Evolutionary conservation across 1,284 basidiomycete genomes (phyloP).

Genomic region (Abortiporus biennis): DNA sequence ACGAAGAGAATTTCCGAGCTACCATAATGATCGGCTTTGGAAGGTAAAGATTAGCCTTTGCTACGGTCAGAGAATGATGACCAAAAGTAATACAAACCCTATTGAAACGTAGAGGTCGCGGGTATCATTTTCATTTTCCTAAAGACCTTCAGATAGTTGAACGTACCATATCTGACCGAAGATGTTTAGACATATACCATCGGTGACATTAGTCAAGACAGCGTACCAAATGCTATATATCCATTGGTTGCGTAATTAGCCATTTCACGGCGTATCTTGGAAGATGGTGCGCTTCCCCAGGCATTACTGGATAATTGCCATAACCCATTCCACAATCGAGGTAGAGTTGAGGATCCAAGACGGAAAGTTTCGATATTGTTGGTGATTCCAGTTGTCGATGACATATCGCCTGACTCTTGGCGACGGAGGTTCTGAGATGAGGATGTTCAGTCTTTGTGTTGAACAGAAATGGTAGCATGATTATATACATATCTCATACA

Average conservation of each 20-base stretch:
- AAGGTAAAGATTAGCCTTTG: not conserved
- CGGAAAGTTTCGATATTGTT: slow-evolving; percentile 42
- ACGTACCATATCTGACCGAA: slow-evolving; percentile 32
- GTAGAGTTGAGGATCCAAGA: slow-evolving; percentile 53
- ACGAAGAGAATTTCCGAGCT: slow-evolving; percentile 75
- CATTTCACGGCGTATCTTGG: slow-evolving; percentile 66
- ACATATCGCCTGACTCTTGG: slow-evolving; percentile 18
- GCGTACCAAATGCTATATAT: slow-evolving; percentile 68
- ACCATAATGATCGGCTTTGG: slow-evolving; percentile 76
- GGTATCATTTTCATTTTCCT: too few species aligned
- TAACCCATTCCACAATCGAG: slow-evolving; percentile 70
- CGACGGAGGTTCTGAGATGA: too few species aligned
- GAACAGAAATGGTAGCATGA: too few species aligned
- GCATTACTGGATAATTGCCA: slow-evolving; percentile 82
- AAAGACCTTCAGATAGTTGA: too few species aligned
- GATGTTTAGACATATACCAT: not conserved
- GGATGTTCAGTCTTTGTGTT: too few species aligned
- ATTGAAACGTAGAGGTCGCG: not conserved
- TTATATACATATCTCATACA: too few species aligned
- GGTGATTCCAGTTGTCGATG: too few species aligned
- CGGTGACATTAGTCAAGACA: not conserved
- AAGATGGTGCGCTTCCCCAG: slow-evolving; percentile 69
- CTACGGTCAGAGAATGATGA: not conserved
- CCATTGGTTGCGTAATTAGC: slow-evolving; percentile 54
- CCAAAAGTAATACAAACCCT: slow-evolving; percentile 13